Base-by-base conservation (phyloP, 345 rosid species). In the Ailanthus altissimus region DNA sequence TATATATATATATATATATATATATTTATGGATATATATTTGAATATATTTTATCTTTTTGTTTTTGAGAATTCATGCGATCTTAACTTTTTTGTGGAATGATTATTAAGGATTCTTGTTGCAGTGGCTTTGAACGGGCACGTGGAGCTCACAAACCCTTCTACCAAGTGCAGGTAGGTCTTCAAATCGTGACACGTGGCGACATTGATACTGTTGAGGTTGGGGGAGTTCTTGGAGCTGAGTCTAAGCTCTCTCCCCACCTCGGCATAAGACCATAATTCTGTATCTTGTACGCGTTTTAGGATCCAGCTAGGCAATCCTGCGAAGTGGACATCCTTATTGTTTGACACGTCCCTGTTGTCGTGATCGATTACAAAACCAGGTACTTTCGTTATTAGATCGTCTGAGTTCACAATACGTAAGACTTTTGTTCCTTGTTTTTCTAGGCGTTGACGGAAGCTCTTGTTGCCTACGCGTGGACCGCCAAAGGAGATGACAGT, bases 401-500 rank as follows among this genome's bases (percentile, higher is more conserved):
- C 99, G 50, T 95, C 97, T 0, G 97, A 85, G 83, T 95, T 95
- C 21, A 95, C 99, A 57, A 95, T 95, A 18, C 98, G 81, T 15
- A 95, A 51, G 0, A 93, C 92, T 79, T 86, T 92, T 0, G 89
- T 87, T 75, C 97, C 99, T 65, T 87, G 91, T 63, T 80, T 82
- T 77, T 95, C 99, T 42, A 95, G 84, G 3, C 78, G 77, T 21
- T 72, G 81, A 10, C 96, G 73, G 79, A 95, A 93, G 71, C 88
- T 82, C 74, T 81, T 75, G 86, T 95, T 89, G 1, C 99, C 99
- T 3, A 95, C 97, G 12, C 97, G 93, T 10, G 99, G 99, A 50
- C 97, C 97, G 2, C 97, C 99, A 53, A 95, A 95, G 6, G 99
- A 95, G 65, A 95, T 81, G 6, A 95, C 99, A 2, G 99, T 90